These are phyloP conservation scores for Aschersonia sp. DNA, from an alignment of 2,329 filamentous ascomycete species.

Conservation along the genomic window DNA sequence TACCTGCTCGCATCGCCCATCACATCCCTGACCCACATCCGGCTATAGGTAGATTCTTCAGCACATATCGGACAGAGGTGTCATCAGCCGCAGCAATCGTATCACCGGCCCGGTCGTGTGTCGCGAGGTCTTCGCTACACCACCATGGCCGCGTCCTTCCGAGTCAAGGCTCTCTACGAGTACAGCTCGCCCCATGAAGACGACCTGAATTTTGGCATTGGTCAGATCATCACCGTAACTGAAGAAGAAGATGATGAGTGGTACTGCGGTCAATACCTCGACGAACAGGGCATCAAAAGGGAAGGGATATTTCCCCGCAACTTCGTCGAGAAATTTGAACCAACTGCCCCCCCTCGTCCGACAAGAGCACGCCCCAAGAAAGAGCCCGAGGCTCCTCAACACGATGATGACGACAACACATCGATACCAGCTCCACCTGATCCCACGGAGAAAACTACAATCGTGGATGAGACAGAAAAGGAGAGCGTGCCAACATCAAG, in stretches of 20 bases:
- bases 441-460: slow-evolving; percentile 11
- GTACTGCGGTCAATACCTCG: slow-evolving; percentile 80
- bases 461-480: slow-evolving; percentile 7
- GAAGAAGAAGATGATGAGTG: slow-evolving; percentile 88
- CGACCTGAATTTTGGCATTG: slow-evolving; percentile 73
- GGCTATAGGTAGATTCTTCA: neutral
- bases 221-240: slow-evolving; percentile 87
- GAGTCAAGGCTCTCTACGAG: slow-evolving; percentile 91
- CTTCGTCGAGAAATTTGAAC: slow-evolving; percentile 94
- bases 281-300: slow-evolving; percentile 57
- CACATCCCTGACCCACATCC: slow-evolving; percentile 2
- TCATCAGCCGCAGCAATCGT: slow-evolving; percentile 5
- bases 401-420: slow-evolving; percentile 10
- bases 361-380: slow-evolving; percentile 59
- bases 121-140: slow-evolving; percentile 4
- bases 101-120: slow-evolving; percentile 3
- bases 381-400: slow-evolving; percentile 19
- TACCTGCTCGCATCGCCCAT: slow-evolving; percentile 2
- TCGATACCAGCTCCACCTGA: slow-evolving; percentile 15
- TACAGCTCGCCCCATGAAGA: slow-evolving; percentile 89
- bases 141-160: slow-evolving; percentile 68
- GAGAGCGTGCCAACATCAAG: neutral
- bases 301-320: slow-evolving; percentile 90
- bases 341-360: slow-evolving; percentile 76
- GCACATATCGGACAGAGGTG: neutral